Base-by-base conservation (phyloP, 1,284 basidiomycete species). In the Testicularia cyperi region DNA sequence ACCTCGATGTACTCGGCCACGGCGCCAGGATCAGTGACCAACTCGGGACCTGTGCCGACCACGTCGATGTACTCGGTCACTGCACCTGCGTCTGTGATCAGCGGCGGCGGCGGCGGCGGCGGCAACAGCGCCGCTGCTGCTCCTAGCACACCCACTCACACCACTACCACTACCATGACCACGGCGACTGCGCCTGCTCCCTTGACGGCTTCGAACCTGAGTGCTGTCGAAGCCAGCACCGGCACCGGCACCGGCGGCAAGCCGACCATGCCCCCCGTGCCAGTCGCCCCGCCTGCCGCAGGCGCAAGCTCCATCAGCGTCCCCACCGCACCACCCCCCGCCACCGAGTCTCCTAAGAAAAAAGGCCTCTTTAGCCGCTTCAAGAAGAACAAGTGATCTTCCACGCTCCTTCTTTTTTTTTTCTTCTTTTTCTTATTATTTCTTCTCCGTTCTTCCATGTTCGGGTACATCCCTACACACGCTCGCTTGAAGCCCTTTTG, bases 291-390 rank as follows among this genome's bases (percentile, higher is more conserved):
- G 2, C 44, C 52, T 15, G 52, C 25, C 1, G 33, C 32, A 4
- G 58, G 58, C 4, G 46, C 47, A 22, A 54, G 46, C 43, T 39
- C 38, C 14, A 51, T 55, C 22, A 62, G 43, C 27, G 40, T 62
- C 5, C 58, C 58, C 38, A 55, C 58, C 3, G 58, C 58, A 16
- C 58, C 58, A 4, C 58, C 58, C 12, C 58, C 58, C 6, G 58
- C 58, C 6, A 47, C 47, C 38, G 40, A 44, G n/a, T 20, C 33
- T 7, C 13, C 18, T 18, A 22, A 20, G 9, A 35, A 35, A 23
- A 61, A 61, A 27, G 52, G 58, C 21, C 52, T 62, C 44, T 62
- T 62, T 38, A 24, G 47, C 29, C 24, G 57, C 13, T 61, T 61
- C 39, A 62, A 52, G 44, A 46, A 40, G 18, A 62, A 62, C 37